These are phyloP conservation scores for Coelastrella sp. DNA, from an alignment of 139 green algal genomes.

Conservation along the genomic window DNA sequence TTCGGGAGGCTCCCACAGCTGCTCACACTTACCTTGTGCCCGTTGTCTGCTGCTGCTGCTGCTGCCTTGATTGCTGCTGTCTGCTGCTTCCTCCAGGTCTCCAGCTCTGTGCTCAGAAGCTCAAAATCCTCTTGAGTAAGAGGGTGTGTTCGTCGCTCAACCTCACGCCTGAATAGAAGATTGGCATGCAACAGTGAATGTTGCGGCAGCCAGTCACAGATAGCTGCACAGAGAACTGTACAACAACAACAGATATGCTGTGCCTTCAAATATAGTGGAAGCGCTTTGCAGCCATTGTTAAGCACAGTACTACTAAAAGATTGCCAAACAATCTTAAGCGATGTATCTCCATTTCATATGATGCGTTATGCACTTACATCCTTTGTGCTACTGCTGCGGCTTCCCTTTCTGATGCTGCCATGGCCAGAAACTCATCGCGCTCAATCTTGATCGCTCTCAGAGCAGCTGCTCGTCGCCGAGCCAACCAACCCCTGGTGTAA, in stretches of 20 bases:
- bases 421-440: constrained; percentile 63
- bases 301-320: too few species aligned
- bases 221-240: too few species aligned
- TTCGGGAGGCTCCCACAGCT: background rate
- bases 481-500: constrained; percentile 69
- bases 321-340: too few species aligned
- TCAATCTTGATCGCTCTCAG: constrained; percentile 63
- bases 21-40: constrained; percentile 38
- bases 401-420: constrained; percentile 36
- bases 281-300: too few species aligned
- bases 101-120: constrained; percentile 84
- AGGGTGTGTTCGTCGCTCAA: constrained; percentile 85
- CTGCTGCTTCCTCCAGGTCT: constrained; percentile 77
- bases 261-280: too few species aligned
- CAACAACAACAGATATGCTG: too few species aligned
- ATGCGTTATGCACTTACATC: constrained; percentile 5
- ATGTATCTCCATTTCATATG: too few species aligned
- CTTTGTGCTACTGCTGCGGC: constrained; percentile 3
- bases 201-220: too few species aligned
- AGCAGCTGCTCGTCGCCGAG: constrained; percentile 58
- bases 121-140: constrained; percentile 82
- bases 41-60: constrained; percentile 65
- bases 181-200: too few species aligned
- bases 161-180: constrained; percentile 64
- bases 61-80: constrained; percentile 79